These are phyloP conservation scores for Effrenium voratum DNA, from an alignment of 73 alveolate genomes.

Conservation along the genomic window DNA sequence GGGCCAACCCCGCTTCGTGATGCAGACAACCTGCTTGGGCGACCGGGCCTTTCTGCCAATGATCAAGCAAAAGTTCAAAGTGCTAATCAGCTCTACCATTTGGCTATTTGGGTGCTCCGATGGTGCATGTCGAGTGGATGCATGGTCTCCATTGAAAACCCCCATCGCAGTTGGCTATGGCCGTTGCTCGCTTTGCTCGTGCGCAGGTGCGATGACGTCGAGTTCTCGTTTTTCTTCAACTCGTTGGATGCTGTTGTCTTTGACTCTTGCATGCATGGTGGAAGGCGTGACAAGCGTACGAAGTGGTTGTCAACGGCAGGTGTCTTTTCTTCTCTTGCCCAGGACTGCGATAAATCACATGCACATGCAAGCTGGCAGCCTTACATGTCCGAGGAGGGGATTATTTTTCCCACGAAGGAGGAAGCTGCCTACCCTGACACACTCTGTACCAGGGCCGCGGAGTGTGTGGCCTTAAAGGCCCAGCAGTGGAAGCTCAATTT, in stretches of 20 bases:
- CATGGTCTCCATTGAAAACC: neutral
- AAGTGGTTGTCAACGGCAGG: neutral
- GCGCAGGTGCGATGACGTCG: neutral
- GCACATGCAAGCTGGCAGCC: neutral
- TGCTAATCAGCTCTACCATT: neutral
- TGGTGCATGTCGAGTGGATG: neutral
- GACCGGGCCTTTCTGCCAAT: neutral
- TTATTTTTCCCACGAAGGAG: neutral
- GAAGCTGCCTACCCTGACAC: neutral
- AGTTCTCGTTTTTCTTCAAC: neutral
- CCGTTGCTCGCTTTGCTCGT: neutral
- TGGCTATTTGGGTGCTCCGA: neutral
- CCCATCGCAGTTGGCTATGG: conserved; percentile 1
- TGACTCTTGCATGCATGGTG: neutral
- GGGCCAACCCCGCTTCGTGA: neutral
- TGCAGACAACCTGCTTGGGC: neutral
- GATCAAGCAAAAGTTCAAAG: neutral
- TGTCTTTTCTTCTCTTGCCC: neutral
- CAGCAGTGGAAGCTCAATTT: neutral
- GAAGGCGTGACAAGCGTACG: neutral
- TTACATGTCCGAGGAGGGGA: neutral
- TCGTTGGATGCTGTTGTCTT: neutral
- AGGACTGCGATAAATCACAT: neutral
- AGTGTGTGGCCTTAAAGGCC: neutral
- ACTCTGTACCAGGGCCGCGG: neutral